phyloP scores from a whole-genome alignment of 2,329 filamentous ascomycete species.

The Sporothrix sp. region DNA sequence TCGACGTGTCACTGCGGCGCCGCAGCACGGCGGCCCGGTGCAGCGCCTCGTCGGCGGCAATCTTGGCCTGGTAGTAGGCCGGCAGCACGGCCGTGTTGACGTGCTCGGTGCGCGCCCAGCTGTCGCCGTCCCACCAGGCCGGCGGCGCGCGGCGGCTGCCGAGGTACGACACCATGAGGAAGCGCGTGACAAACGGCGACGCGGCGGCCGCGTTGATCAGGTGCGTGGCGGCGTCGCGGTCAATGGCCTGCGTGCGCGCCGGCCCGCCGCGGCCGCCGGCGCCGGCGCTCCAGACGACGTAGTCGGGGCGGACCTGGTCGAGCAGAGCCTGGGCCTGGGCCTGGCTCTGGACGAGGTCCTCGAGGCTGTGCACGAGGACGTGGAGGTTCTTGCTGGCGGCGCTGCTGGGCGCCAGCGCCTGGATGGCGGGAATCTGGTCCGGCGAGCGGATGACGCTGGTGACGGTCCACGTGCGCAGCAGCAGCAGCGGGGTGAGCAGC shows the following conservation, averaged over 20 bases:
- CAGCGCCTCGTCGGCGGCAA: conserved; percentile 48
- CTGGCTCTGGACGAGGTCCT: conserved; percentile 53
- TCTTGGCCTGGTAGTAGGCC: conserved; percentile 50
- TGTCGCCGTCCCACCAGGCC: conserved; percentile 45
- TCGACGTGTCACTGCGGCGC: conserved; percentile 17
- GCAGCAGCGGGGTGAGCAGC: conserved; percentile 64
- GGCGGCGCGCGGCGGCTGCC: conserved; percentile 42
- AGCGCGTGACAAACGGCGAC: conserved; percentile 38
- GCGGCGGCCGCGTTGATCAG: conserved; percentile 51
- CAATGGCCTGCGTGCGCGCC: conserved; percentile 36
- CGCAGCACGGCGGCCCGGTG: conserved; percentile 39
- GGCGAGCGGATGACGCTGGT: conserved; percentile 67
- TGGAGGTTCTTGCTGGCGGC: conserved; percentile 49
- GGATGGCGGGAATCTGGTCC: conserved; percentile 56
- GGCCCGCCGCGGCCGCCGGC: conserved; percentile 51
- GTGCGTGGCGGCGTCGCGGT: conserved; percentile 53
- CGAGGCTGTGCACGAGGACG: conserved; percentile 61
- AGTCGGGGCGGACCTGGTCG: conserved; percentile 51
- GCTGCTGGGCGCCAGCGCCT: conserved; percentile 35
- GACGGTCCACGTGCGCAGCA: conserved; percentile 64
- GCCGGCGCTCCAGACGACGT: conserved; percentile 58
- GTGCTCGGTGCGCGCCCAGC: conserved; percentile 34
- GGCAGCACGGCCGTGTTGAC: conserved; percentile 35
- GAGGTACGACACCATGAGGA: conserved; percentile 55
- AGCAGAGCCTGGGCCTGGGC: conserved; percentile 54